Conservation (phyloP, 2,329 filamentous ascomycete species). For the Fusarium nematophilum region DNA sequence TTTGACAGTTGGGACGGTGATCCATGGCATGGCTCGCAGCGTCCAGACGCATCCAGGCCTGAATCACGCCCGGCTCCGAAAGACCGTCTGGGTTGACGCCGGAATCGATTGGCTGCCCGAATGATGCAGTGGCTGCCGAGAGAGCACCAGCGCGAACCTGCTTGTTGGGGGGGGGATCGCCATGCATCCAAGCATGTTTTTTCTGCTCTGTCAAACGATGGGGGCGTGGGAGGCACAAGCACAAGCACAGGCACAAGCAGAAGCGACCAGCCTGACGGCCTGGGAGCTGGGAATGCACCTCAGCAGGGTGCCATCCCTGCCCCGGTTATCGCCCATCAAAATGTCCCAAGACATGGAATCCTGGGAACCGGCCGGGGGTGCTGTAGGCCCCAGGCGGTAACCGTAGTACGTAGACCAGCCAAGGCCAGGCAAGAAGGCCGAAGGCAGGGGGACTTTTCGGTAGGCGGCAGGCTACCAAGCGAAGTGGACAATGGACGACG, state of each 20-base stretch:
- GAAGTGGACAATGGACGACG: conserved; percentile 18
- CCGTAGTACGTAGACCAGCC: conserved; percentile 23
- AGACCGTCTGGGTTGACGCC: conserved; percentile 6
- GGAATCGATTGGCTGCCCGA: conserved; percentile 37
- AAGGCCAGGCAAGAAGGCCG: conserved; percentile 9
- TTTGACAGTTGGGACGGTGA: conserved; percentile 6
- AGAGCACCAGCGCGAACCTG: conserved; percentile 32
- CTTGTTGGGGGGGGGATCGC: conserved; percentile 41
- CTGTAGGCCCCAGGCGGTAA: conserved; percentile 15
- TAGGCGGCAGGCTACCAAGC: conserved; percentile 5
- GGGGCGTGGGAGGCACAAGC: conserved; percentile 10
- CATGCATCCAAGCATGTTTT: conserved; percentile 35
- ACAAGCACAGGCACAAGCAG: conserved; percentile 9
- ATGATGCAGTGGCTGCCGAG: conserved; percentile 39
- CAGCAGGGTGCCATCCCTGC: conserved; percentile 22
- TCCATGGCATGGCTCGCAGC: conserved; percentile 20
- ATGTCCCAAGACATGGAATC: conserved; percentile 30
- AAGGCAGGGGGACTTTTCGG: conserved; percentile 2
- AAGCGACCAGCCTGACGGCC: not conserved
- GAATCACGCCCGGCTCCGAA: conserved; percentile 32
- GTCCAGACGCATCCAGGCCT: conserved; percentile 38
- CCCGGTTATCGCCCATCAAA: conserved; percentile 20
- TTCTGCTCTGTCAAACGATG: conserved; percentile 29
- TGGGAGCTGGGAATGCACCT: not conserved
- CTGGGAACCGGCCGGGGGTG: conserved; percentile 25